These are phyloP conservation scores for Thalassia testudinum DNA, from an alignment of 116 monocot genomes.

Conservation along the genomic window DNA sequence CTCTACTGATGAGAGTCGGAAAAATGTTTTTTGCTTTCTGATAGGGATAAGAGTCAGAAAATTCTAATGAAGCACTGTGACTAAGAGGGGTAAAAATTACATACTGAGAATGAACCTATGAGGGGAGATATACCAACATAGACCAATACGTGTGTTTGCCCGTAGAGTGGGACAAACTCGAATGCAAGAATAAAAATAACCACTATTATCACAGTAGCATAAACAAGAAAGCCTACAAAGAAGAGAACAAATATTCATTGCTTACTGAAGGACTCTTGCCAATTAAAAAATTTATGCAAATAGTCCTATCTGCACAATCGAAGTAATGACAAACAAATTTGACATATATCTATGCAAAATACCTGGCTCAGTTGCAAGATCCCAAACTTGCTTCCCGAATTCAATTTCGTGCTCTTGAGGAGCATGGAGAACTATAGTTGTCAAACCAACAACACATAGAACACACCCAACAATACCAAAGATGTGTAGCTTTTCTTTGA, in stretches of 20 bases:
- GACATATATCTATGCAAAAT: neutral
- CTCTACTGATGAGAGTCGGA: neutral
- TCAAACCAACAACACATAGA: conserved; percentile 59
- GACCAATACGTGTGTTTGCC: conserved; percentile 87
- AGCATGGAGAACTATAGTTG: conserved; percentile 62
- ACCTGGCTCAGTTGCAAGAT: conserved; percentile 69
- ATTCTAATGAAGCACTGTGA: no score
- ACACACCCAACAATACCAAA: conserved; percentile 70
- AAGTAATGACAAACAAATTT: no score
- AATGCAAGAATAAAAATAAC: conserved; percentile 63
- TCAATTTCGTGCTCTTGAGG: conserved; percentile 42
- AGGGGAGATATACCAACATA: conserved; percentile 93
- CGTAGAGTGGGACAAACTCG: conserved; percentile 70
- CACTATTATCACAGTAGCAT: conserved; percentile 51
- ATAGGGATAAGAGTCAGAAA: neutral
- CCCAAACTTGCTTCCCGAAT: conserved; percentile 64
- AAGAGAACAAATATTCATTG: no score
- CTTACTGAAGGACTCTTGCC: no score
- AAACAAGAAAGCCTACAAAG: conserved; percentile 71
- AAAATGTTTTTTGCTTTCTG: neutral
- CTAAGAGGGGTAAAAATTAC: no score
- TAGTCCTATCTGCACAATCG: no score
- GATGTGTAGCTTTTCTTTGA: conserved; percentile 47
- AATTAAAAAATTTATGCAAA: no score
- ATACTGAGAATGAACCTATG: conserved; percentile 81